These are phyloP conservation scores for Pugionium cornutum DNA, from an alignment of 345 rosid genomes.

Conservation along the genomic window DNA sequence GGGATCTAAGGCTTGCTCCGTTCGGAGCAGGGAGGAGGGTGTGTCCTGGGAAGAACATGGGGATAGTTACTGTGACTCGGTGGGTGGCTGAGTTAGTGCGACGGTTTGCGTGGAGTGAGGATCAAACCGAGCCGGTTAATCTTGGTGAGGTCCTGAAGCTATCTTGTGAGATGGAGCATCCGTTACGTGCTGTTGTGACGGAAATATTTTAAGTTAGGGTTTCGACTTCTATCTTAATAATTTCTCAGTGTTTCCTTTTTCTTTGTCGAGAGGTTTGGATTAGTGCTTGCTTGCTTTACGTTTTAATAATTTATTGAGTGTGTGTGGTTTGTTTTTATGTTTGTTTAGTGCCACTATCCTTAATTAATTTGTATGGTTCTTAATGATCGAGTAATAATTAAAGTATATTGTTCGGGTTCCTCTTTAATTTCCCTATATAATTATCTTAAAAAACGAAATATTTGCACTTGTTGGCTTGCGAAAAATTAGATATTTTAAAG, in stretches of 20 bases:
- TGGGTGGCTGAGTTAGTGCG: slow-evolving; percentile 81
- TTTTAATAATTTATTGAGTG: slow-evolving; percentile 4
- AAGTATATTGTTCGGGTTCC: neutral
- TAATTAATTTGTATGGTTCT: neutral
- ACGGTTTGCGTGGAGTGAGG: slow-evolving; percentile 58
- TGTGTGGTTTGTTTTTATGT: slow-evolving; percentile 17
- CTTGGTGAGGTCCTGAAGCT: slow-evolving; percentile 73
- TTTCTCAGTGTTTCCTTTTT: neutral
- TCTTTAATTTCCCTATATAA: neutral
- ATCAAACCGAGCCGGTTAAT: slow-evolving; percentile 48
- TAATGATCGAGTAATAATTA: slow-evolving; percentile 11
- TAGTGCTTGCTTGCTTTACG: slow-evolving; percentile 5
- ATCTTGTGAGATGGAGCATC: slow-evolving; percentile 88
- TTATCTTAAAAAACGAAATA: slow-evolving; percentile 12
- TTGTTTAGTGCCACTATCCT: slow-evolving; percentile 1
- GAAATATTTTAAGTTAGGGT: slow-evolving; percentile 33
- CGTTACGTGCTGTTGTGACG: slow-evolving; percentile 55
- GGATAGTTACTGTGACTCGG: slow-evolving; percentile 58
- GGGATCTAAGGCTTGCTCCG: slow-evolving; percentile 78
- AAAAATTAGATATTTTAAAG: slow-evolving; percentile 19
- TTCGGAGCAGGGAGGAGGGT: slow-evolving; percentile 92
- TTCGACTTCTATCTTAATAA: neutral
- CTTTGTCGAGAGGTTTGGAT: slow-evolving; percentile 17
- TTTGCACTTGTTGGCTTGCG: slow-evolving; percentile 26
- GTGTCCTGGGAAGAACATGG: slow-evolving; percentile 85